These are phyloP conservation scores for Mucor irregularis DNA, from an alignment of 371 early-diverging fungal species.

Conservation along the genomic window DNA sequence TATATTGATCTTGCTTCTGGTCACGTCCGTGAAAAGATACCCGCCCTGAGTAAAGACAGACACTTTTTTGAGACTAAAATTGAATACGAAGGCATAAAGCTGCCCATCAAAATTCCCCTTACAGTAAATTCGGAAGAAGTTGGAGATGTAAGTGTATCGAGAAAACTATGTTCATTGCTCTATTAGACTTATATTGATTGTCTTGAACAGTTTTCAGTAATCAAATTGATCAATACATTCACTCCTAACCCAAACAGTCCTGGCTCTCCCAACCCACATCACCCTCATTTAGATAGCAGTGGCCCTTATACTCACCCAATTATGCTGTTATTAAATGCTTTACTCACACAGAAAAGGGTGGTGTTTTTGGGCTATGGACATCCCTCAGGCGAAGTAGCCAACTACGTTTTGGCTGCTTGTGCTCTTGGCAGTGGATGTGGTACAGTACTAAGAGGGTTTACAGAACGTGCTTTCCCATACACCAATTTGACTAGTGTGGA, in stretches of 20 bases:
- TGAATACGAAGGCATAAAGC: conserved; percentile 75
- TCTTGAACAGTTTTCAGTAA: conserved; percentile 78
- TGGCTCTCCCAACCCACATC: conserved; percentile 66
- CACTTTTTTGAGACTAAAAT: conserved; percentile 86
- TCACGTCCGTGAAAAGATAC: conserved; percentile 36
- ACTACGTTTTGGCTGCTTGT: conserved; percentile 90
- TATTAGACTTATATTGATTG: conserved; percentile 20
- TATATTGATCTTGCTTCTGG: conserved; percentile 60
- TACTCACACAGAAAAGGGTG: conserved; percentile 91
- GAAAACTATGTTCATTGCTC: neutral
- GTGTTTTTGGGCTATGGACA: conserved; percentile 90
- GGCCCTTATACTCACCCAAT: conserved; percentile 85
- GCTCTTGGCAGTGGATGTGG: conserved; percentile 91
- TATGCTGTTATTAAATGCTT: conserved; percentile 82
- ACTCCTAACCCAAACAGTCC: conserved; percentile 49
- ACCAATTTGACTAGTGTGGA: conserved; percentile 87
- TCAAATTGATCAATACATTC: conserved; percentile 75
- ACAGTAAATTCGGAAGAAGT: conserved; percentile 88
- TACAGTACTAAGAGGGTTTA: conserved; percentile 78
- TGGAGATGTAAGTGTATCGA: conserved; percentile 72
- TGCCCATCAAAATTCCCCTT: conserved; percentile 86
- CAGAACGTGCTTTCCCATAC: conserved; percentile 92
- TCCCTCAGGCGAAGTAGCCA: conserved; percentile 91
- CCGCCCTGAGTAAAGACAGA: conserved; percentile 75
- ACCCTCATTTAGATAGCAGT: conserved; percentile 86